Percentiles rank a stretch among this genome's conserved stretches.
phyloP scores from a whole-genome alignment of 139 green algal species.

The Auxenochlorella pyrenoidosa region DNA sequence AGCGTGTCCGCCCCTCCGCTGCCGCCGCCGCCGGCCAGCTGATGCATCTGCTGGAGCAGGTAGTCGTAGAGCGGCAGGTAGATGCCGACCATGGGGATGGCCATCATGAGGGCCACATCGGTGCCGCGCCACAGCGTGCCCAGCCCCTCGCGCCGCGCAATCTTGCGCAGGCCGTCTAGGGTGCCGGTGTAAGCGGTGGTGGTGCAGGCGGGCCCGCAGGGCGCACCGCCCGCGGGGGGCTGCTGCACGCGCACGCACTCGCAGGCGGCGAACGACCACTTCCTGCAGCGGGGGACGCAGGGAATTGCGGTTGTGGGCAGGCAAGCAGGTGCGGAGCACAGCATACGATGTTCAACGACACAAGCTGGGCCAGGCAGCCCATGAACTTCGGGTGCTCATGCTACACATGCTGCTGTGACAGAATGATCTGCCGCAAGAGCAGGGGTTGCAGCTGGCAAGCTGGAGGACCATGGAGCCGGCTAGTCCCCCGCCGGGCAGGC shows the following conservation, averaged over 20 bases:
- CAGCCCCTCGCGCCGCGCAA: slow-evolving; percentile 70
- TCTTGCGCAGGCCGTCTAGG: slow-evolving; percentile 56
- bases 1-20: neutral
- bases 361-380: too few relatives aligned
- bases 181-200: slow-evolving; percentile 32
- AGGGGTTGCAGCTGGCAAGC: too few relatives aligned
- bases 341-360: too few relatives aligned
- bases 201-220: slow-evolving; percentile 31
- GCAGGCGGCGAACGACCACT: slow-evolving; percentile 56
- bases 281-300: slow-evolving; percentile 28
- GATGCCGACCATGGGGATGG: slow-evolving; percentile 90
- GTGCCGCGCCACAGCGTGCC: slow-evolving; percentile 80
- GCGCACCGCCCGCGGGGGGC: too few relatives aligned
- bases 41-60: slow-evolving; percentile 56
- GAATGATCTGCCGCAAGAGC: too few relatives aligned
- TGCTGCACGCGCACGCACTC: slow-evolving; percentile 11
- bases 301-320: too few relatives aligned
- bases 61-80: slow-evolving; percentile 97
- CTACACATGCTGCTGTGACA: too few relatives aligned
- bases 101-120: slow-evolving; percentile 76
- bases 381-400: too few relatives aligned
- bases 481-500: neutral
- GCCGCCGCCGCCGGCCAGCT: neutral
- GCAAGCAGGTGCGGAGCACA: too few relatives aligned
- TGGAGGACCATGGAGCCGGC: neutral